phyloP scores from a whole-genome alignment of 75 land plant genomes.

The Pinus taeda region DNA sequence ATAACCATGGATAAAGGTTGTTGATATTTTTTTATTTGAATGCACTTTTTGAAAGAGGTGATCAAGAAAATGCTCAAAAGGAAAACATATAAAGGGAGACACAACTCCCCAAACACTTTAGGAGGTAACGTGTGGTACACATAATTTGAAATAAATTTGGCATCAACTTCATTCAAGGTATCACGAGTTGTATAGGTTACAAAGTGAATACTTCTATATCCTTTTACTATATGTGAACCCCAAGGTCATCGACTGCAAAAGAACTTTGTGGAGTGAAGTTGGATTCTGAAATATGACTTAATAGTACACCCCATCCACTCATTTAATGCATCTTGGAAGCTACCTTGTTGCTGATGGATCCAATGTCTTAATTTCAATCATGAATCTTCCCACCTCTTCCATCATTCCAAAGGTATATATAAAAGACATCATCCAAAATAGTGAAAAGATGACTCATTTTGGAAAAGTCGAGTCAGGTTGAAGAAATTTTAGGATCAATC shows the following conservation, averaged over 20 bases:
- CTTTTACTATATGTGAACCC: conserved; percentile 84
- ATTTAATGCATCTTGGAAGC: too few species aligned
- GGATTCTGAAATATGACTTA: too few species aligned
- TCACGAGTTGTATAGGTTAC: conserved; percentile 56
- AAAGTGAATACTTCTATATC: conserved; percentile 78
- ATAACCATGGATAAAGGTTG: conserved; percentile 86
- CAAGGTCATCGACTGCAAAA: conserved; percentile 69
- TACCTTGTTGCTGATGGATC: too few species aligned
- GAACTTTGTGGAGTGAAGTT: too few species aligned
- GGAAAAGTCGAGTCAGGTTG: too few species aligned
- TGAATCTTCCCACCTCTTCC: too few species aligned
- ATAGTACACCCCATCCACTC: too few species aligned
- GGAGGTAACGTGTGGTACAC: conserved; percentile 90
- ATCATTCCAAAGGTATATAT: too few species aligned
- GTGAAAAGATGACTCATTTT: too few species aligned
- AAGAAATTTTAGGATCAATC: too few species aligned
- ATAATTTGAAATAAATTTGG: conserved; percentile 72
- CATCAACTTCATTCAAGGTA: conserved; percentile 62
- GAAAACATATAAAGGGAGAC: conserved; percentile 91
- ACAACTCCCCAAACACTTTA: conserved; percentile 94
- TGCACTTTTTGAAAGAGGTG: conserved; percentile 84
- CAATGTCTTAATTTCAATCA: too few species aligned
- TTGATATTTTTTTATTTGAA: conserved; percentile 92
- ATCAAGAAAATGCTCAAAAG: conserved; percentile 91
- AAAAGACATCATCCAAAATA: too few species aligned